These are phyloP conservation scores for Pluteus cervinus DNA, from an alignment of 768 basidiomycete species.

Conservation along the genomic window DNA sequence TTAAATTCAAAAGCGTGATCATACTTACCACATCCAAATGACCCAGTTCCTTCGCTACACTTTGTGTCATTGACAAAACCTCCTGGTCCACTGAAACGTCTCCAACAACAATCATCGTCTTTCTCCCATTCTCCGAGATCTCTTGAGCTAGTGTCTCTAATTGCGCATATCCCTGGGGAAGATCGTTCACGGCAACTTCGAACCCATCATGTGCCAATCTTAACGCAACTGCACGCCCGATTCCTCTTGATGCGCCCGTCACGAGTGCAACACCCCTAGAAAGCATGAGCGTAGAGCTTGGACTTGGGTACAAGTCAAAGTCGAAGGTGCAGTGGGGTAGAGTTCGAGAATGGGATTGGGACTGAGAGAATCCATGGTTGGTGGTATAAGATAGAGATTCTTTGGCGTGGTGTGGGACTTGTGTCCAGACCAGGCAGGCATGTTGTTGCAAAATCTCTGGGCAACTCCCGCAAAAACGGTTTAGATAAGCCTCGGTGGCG, in stretches of 20 bases:
- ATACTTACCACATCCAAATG: constrained; percentile 17
- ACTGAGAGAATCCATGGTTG: too few relatives aligned
- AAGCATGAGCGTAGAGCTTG: too few relatives aligned
- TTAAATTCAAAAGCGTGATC: too few relatives aligned
- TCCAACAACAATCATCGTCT: constrained; percentile 16
- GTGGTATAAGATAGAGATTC: too few relatives aligned
- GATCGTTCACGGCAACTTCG: constrained; percentile 3
- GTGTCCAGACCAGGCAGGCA: too few relatives aligned
- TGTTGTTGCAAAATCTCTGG: too few relatives aligned
- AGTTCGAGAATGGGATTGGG: too few relatives aligned
- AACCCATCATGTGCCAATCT: constrained; percentile 10
- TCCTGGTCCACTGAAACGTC: constrained; percentile 30
- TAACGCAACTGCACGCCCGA: constrained; percentile 5
- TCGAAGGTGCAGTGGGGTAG: too few relatives aligned
- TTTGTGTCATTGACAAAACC: constrained; percentile 27
- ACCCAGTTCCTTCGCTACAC: constrained; percentile 28
- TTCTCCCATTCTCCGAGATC: constrained; percentile 15
- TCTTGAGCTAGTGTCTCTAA: constrained; percentile 14
- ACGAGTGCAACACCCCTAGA: constrained; percentile 5
- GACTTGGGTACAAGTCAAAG: too few relatives aligned
- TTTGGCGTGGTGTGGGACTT: too few relatives aligned
- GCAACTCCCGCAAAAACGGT: too few relatives aligned
- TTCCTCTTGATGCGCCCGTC: constrained; percentile 5
- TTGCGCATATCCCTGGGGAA: background rate
- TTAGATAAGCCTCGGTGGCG: too few relatives aligned